phyloP scores from a whole-genome alignment of 768 basidiomycete genomes.

The Suillus lakei region DNA sequence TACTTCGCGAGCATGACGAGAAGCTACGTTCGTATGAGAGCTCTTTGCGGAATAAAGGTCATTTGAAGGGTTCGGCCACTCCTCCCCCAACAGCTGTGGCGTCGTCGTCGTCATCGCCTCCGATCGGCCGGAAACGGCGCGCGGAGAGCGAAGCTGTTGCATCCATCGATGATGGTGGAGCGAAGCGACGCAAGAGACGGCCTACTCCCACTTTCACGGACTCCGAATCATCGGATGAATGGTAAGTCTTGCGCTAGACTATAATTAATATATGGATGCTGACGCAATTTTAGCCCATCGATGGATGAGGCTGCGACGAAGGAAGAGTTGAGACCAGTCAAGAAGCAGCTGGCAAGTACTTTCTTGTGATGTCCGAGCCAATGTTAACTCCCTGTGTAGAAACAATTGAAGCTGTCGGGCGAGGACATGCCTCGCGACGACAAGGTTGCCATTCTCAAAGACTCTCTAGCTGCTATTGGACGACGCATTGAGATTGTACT shows the following conservation, averaged over 20 bases:
- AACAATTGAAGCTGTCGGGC: conserved; percentile 93
- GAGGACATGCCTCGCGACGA: conserved; percentile 94
- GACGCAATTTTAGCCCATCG: conserved; percentile 64
- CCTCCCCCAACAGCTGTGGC: conserved; percentile 75
- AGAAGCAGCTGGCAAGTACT: conserved; percentile 84
- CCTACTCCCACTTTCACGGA: conserved; percentile 98
- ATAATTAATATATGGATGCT: conserved; percentile 9
- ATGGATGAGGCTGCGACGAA: conserved; percentile 96
- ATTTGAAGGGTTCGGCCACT: conserved; percentile 72
- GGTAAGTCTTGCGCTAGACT: conserved; percentile 54
- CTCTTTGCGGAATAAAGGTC: conserved; percentile 72
- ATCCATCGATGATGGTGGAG: conserved; percentile 72
- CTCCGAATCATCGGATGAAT: conserved; percentile 90
- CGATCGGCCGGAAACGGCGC: conserved; percentile 63
- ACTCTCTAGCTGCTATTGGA: conserved; percentile 93
- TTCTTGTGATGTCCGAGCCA: background rate
- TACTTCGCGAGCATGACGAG: conserved; percentile 88
- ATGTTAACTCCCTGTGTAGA: conserved; percentile 49
- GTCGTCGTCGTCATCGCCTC: conserved; percentile 58
- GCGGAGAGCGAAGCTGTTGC: conserved; percentile 87
- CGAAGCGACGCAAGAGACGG: conserved; percentile 83
- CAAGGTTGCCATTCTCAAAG: conserved; percentile 94
- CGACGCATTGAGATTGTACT: conserved; percentile 88
- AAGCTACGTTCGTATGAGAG: conserved; percentile 89
- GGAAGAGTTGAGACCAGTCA: conserved; percentile 94